Conservation (phyloP, 371 early-diverging fungal species). For the Mortierella sp. region DNA sequence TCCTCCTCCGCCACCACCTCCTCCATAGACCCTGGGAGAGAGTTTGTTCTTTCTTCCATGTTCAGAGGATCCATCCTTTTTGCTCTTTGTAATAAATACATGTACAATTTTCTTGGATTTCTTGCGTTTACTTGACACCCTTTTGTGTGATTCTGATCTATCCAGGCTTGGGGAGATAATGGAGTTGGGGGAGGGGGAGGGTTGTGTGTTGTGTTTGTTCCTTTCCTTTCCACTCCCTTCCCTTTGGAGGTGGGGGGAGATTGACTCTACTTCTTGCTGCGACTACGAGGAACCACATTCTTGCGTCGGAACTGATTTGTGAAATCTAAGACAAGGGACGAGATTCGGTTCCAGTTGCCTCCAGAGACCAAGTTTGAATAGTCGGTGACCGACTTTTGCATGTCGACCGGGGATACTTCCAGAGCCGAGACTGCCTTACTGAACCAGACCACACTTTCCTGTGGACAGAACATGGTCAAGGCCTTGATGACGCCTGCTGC, state of each 20-base stretch:
- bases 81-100: too few relatives aligned
- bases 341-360: constrained; percentile 41
- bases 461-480: constrained; percentile 57
- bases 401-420: constrained; percentile 28
- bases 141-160: too few relatives aligned
- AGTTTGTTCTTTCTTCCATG: too few relatives aligned
- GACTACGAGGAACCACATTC: constrained; percentile 36
- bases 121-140: too few relatives aligned
- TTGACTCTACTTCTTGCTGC: constrained; percentile 30
- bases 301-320: constrained; percentile 41
- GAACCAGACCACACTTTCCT: constrained; percentile 41
- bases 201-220: too few relatives aligned
- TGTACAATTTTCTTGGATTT: too few relatives aligned
- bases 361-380: constrained; percentile 32
- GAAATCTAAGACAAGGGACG: constrained; percentile 35
- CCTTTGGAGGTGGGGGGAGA: not conserved
- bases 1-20: too few relatives aligned
- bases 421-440: constrained; percentile 37
- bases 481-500: constrained; percentile 58
- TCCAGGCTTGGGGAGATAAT: too few relatives aligned
- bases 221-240: too few relatives aligned
- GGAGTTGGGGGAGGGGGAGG: too few relatives aligned
- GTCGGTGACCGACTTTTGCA: constrained; percentile 36
- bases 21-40: too few relatives aligned
- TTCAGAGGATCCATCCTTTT: too few relatives aligned